phyloP scores from a whole-genome alignment of 305 asterid species.

The Andrographis paniculata region DNA sequence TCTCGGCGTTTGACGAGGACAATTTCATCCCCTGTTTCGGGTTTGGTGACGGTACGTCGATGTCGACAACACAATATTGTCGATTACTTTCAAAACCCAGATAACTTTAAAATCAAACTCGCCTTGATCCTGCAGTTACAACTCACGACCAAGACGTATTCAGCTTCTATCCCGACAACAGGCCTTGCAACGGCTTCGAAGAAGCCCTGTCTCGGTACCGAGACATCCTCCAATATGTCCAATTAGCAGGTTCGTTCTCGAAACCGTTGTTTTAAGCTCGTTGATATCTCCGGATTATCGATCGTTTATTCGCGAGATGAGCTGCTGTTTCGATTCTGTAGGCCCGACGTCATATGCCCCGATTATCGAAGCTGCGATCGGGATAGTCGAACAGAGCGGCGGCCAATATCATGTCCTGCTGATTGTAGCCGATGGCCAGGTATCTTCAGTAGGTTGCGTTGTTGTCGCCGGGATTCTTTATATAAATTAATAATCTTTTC shows the following conservation, averaged over 20 bases:
- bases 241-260: neutral
- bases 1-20: constrained; percentile 41
- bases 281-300: no score
- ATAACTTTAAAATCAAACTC: neutral
- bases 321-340: constrained; percentile 7
- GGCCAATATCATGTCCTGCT: constrained; percentile 56
- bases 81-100: neutral
- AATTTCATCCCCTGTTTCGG: constrained; percentile 50
- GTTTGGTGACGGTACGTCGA: constrained; percentile 43
- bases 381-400: constrained; percentile 39
- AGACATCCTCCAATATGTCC: neutral
- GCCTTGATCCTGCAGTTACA: constrained; percentile 19
- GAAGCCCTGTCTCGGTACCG: neutral
- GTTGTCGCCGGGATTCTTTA: no score
- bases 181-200: neutral
- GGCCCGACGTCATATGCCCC: constrained; percentile 63
- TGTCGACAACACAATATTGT: neutral
- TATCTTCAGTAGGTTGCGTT: constrained; percentile 9
- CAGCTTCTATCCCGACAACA: constrained; percentile 33
- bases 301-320: no score
- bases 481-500: neutral
- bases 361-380: constrained; percentile 40
- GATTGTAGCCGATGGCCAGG: constrained; percentile 67
- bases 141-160: constrained; percentile 41
- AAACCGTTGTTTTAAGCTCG: neutral